Evolutionary conservation across 2,329 filamentous ascomycete species (phyloP), one percentile per base, ranked within the genome.

Genomic region (Diplodia scrobiculata): DNA sequence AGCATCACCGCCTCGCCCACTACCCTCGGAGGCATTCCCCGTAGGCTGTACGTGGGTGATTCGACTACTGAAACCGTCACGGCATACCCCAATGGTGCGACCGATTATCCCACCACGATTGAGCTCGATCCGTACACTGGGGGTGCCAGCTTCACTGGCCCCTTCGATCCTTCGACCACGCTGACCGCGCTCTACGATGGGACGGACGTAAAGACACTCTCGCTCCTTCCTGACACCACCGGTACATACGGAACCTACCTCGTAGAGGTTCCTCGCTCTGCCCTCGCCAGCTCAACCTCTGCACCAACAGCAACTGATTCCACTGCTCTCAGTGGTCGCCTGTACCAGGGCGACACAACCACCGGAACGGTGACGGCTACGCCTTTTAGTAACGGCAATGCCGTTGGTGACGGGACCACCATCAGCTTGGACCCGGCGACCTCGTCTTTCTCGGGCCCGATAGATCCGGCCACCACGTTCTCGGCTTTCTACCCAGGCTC

Each of bases 111-210:
- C 17, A 34, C 29, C 5, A 54, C 51, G 29, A n/a, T 19, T 13
- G 3, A 10, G 6, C 27, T 54, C 5, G 51, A 17, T 11, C 51
- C 51, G 29, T 54, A 54, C 29, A 54, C 51, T 14, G 51, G 7
- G 3, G 29, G 5, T 21, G 4, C 2, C 17, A 45, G 14, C 7
- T 54, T 54, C 29, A 54, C 51, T 11, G 51, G 51, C 10, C 51
- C 51, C 7, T 34, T 13, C 11, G 51, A 54, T 54, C 51, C 29
- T 3, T 19, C 19, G 3, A 19, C n/a, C 9, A 63, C 59, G 17
- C 17, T 63, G 27, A 63, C 29, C 1, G 59, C 59, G 5, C 10
- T 25, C 1, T 63, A 63, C 17, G 59, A 63, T 36, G 59, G 59
- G 9, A 38, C 29, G 27, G 50, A 19, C n/a, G 5, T 7, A 2